Base-by-base conservation (phyloP, 352 stramenopile species). In the Thalassiosira mediterranea region DNA sequence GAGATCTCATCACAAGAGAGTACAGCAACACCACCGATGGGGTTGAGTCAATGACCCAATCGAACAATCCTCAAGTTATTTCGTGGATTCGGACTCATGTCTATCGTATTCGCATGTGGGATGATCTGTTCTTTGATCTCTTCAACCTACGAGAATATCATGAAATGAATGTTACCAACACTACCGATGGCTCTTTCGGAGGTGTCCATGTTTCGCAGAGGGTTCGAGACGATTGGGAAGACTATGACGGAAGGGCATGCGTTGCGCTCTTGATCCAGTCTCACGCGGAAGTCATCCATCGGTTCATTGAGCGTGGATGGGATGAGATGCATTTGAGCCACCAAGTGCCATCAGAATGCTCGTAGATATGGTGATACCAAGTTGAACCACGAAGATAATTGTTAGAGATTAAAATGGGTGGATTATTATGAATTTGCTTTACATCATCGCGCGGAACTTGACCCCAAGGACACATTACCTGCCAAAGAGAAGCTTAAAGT, bases 401-500 rank as follows among this genome's bases (percentile, higher is more conserved):
- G n/a, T n/a, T n/a, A n/a, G n/a, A n/a, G n/a, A n/a, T n/a, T n/a
- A n/a, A n/a, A n/a, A n/a, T n/a, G n/a, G n/a, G n/a, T n/a, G n/a
- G n/a, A n/a, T n/a, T n/a, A n/a, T n/a, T n/a, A n/a, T n/a, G n/a
- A n/a, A n/a, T n/a, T n/a, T n/a, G n/a, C n/a, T n/a, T n/a, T n/a
- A n/a, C n/a, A n/a, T n/a, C n/a, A n/a, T n/a, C n/a, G n/a, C n/a
- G n/a, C n/a, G n/a, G n/a, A n/a, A n/a, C n/a, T n/a, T n/a, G n/a
- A n/a, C n/a, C n/a, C n/a, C n/a, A 17, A 26, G 7, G 15, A 5
- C 44, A 28, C 29, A 26, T 54, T 62, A 83, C 17, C 49, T 72
- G 28, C 80, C 76, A 74, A 90, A 91, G 19, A 91, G 62, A 37
- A 88, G 51, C 57, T 90, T 89, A 40, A 93, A 91, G 64, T 93